Conservation (phyloP, 192 early-diverging fungal genomes). For the Cetraspora pellucida region DNA sequence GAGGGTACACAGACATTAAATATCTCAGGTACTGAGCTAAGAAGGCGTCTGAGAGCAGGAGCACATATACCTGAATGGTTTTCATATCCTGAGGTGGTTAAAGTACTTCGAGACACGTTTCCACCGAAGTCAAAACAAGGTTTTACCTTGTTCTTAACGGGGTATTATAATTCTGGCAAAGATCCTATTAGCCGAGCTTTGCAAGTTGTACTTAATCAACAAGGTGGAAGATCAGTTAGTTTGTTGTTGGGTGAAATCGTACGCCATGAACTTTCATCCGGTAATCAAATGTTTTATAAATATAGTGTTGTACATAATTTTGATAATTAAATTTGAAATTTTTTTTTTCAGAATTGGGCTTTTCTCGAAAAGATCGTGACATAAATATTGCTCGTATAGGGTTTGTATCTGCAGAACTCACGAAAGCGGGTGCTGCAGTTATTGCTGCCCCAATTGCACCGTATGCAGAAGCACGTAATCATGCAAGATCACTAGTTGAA, state of each 20-base stretch:
- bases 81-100: conserved; percentile 95
- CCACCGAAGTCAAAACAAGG: conserved; percentile 88
- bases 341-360: conserved; percentile 77
- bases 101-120: conserved; percentile 81
- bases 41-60: conserved; percentile 84
- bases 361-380: conserved; percentile 84
- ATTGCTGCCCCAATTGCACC: conserved; percentile 92
- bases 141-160: conserved; percentile 92
- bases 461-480: conserved; percentile 73
- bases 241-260: conserved; percentile 88
- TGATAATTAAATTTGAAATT: background rate
- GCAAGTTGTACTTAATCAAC: conserved; percentile 88
- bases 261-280: conserved; percentile 81
- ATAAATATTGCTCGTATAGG: conserved; percentile 83
- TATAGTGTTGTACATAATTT: too few species aligned
- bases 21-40: conserved; percentile 94
- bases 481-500: conserved; percentile 66
- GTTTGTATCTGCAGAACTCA: conserved; percentile 89
- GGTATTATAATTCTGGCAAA: conserved; percentile 86
- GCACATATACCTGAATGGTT: conserved; percentile 97
- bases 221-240: conserved; percentile 88
- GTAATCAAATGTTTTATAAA: background rate
- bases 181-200: conserved; percentile 84
- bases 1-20: conserved; percentile 82
- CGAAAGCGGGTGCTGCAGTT: conserved; percentile 89